Base-by-base conservation (phyloP, 2,329 filamentous ascomycete genomes). In the Xylaria sp. region DNA sequence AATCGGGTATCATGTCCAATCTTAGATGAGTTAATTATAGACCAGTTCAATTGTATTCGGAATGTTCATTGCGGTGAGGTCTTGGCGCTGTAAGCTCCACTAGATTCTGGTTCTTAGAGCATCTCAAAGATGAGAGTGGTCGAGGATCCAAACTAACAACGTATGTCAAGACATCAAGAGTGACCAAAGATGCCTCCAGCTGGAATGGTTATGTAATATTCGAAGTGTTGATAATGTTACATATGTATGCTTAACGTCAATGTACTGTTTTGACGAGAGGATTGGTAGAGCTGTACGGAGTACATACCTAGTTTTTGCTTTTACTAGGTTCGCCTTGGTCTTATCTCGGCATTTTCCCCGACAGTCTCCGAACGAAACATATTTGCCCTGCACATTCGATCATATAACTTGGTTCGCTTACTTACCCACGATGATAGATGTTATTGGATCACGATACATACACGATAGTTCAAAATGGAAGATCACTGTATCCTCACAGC, bases 291-390 rank as follows among this genome's bases (percentile, higher is more conserved):
- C 43, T n/a, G 43, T 46, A 36, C 33, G 9, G n/a, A n/a, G n/a
- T n/a, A n/a, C n/a, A n/a, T n/a, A n/a, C n/a, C n/a, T 8, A 48
- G n/a, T 1, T 23, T 10, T 20, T 48, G 46, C 8, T 20, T 48
- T 20, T 12, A 18, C 8, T 10, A 20, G n/a, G n/a, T 55, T 43
- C 18, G 36, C 36, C 13, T 54, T 56, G 62, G 31, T 33, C 23
- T 52, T 58, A 46, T 10, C 43, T 64, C 62, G 62, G 62, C 54
- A 58, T 64, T 46, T 58, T 58, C 33, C 54, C 62, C 54, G 62
- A 64, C 54, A 49, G 43, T 33, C 54, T 33, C 62, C 62, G 62
- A 59, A 52, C 8, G 8, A 43, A 43, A 23, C 5, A 31, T 9
- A 31, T 48, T 18, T 20, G 25, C 56, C 25, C 36, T 23, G 6